phyloP scores from a whole-genome alignment of 495 filamentous ascomycete species.

The Penicillium chermesinum region DNA sequence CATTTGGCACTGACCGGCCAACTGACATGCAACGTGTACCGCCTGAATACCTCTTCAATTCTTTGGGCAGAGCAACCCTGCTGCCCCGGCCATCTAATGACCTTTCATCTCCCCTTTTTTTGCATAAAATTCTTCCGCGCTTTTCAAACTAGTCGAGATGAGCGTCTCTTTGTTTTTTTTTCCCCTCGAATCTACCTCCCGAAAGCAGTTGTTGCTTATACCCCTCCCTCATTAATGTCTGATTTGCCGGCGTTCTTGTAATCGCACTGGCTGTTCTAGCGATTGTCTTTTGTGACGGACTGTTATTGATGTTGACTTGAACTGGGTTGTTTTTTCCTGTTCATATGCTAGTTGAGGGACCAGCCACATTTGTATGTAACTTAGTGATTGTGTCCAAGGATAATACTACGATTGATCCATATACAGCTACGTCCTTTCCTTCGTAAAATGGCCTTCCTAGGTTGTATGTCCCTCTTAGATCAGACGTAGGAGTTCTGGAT shows the following conservation, averaged over 20 bases:
- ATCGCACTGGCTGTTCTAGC: conserved; percentile 16
- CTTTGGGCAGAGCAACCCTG: conserved; percentile 39
- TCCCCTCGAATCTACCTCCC: too few species aligned
- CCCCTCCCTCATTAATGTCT: conserved; percentile 35
- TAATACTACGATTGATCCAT: conserved; percentile 16
- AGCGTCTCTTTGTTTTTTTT: conserved; percentile 26
- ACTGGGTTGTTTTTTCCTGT: not conserved
- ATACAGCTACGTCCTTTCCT: too few species aligned
- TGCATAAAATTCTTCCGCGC: conserved; percentile 2
- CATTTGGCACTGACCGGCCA: conserved; percentile 62
- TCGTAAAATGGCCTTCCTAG: too few species aligned
- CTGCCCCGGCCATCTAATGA: conserved; percentile 36
- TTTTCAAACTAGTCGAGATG: conserved; percentile 17
- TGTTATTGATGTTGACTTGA: conserved; percentile 3
- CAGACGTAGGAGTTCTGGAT: too few species aligned
- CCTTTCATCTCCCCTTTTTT: conserved; percentile 1
- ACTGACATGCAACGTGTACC: conserved; percentile 75
- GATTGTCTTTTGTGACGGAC: conserved; percentile 3
- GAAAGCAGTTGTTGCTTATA: conserved; percentile 29
- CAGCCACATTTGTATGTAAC: conserved; percentile 16
- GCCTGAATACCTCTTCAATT: conserved; percentile 71
- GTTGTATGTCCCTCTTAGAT: too few species aligned
- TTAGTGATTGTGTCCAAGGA: conserved; percentile 17
- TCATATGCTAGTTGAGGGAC: conserved; percentile 14
- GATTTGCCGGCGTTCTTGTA: conserved; percentile 17